These are phyloP conservation scores for Desmodesmus armatus DNA, from an alignment of 139 green algal genomes.

Conservation along the genomic window DNA sequence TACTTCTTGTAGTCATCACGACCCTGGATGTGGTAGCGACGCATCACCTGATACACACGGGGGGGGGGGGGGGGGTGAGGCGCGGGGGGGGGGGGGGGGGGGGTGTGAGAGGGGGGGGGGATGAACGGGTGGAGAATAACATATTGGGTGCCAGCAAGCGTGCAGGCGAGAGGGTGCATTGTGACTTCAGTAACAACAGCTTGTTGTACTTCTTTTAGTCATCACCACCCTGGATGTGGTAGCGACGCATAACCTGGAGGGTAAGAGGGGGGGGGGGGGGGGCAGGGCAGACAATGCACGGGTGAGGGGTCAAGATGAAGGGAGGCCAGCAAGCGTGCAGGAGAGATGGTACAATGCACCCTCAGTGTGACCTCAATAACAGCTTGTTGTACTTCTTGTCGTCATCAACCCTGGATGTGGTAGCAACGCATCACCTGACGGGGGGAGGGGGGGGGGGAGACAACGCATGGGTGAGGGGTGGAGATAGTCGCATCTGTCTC, in stretches of 20 bases:
- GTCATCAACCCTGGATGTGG: slow-evolving; percentile 93
- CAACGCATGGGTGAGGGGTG: too few relatives aligned
- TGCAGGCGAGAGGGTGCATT: too few relatives aligned
- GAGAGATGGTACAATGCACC: slow-evolving; percentile 75
- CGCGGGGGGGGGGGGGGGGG: too few relatives aligned
- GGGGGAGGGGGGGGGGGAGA: not conserved
- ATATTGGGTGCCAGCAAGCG: too few relatives aligned
- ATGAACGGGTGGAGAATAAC: too few relatives aligned
- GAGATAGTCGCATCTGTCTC: too few relatives aligned
- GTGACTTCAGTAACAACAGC: too few relatives aligned
- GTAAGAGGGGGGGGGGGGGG: not conserved
- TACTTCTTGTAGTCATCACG: slow-evolving; percentile 99
- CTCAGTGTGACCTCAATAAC: too few relatives aligned
- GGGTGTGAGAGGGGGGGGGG: too few relatives aligned
- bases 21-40: slow-evolving; percentile 96
- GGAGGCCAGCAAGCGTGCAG: not conserved
- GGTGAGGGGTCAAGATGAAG: too few relatives aligned
- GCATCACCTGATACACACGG: slow-evolving; percentile 97
- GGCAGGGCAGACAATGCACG: too few relatives aligned
- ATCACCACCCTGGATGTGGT: slow-evolving; percentile 97
- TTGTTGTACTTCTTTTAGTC: slow-evolving; percentile 99
- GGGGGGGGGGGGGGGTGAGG: too few relatives aligned
- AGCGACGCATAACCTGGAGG: slow-evolving; percentile 96
- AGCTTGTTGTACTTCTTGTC: slow-evolving; percentile 98
- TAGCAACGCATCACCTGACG: slow-evolving; percentile 94